phyloP scores from a whole-genome alignment of 2,329 filamentous ascomycete genomes.

The Trichophyton benhamiae region DNA sequence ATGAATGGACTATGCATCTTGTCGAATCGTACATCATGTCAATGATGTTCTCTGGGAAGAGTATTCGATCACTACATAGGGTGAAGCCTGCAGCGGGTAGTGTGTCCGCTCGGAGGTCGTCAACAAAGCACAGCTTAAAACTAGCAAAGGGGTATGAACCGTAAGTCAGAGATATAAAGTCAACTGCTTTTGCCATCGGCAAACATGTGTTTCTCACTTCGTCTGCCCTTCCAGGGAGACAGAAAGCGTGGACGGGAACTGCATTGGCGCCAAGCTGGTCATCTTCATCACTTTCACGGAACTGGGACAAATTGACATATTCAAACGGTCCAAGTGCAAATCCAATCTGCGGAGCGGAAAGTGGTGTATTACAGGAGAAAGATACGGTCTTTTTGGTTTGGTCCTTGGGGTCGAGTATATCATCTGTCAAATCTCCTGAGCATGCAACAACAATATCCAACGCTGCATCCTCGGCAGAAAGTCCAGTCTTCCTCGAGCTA shows the following conservation, averaged over 20 bases:
- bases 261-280: conserved; percentile 81
- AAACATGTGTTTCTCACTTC: conserved; percentile 80
- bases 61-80: conserved; percentile 71
- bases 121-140: conserved; percentile 89
- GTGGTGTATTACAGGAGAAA: conserved; percentile 62
- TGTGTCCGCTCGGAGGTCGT: conserved; percentile 68
- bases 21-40: conserved; percentile 76
- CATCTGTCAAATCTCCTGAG: conserved; percentile 77
- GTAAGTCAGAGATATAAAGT: conserved; percentile 78
- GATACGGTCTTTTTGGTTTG: conserved; percentile 75
- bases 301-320: conserved; percentile 78
- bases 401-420: conserved; percentile 64
- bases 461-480: conserved; percentile 67
- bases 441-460: conserved; percentile 84
- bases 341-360: conserved; percentile 78
- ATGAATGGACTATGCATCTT: conserved; percentile 64
- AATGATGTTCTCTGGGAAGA: conserved; percentile 74
- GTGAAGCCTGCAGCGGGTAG: conserved; percentile 70
- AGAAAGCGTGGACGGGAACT: conserved; percentile 81
- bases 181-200: conserved; percentile 72
- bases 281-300: conserved; percentile 80
- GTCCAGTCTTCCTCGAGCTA: conserved; percentile 24
- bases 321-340: conserved; percentile 94
- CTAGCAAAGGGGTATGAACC: conserved; percentile 83
- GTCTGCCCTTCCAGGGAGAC: conserved; percentile 66